Evolutionary conservation across 805 yeast genomes (phyloP).

Genomic region (Candida nonsorbophila): DNA sequence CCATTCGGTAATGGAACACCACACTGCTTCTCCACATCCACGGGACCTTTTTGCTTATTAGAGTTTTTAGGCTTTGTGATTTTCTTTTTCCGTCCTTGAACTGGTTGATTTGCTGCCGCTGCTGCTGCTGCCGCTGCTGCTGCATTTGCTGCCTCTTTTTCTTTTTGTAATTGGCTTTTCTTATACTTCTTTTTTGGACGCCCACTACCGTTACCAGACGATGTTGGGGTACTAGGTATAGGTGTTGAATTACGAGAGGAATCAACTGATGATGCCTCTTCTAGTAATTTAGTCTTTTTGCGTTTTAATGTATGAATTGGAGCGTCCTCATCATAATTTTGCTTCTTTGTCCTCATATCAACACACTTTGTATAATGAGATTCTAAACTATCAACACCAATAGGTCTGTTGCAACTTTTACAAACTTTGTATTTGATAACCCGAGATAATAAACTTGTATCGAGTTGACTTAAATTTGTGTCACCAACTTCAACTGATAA

Average conservation of each 20-base stretch:
- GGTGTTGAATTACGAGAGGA: conserved; percentile 36
- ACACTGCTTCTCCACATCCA: conserved; percentile 90
- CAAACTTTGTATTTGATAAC: conserved; percentile 35
- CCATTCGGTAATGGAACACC: conserved; percentile 93
- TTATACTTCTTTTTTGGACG: conserved; percentile 40
- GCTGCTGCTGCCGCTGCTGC: conserved; percentile 42
- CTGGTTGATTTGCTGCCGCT: conserved; percentile 12
- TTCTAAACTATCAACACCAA: conserved; percentile 28
- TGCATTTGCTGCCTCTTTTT: conserved; percentile 42
- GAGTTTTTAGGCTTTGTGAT: conserved; percentile 35
- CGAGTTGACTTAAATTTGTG: conserved; percentile 8
- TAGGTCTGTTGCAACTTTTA: conserved; percentile 33
- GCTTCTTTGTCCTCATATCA: conserved; percentile 32
- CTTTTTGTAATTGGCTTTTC: conserved; percentile 39
- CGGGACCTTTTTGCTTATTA: conserved; percentile 70
- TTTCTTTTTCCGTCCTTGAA: conserved; percentile 10
- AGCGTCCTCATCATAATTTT: conserved; percentile 1
- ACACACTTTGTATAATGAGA: conserved; percentile 30
- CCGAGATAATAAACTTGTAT: conserved; percentile 25
- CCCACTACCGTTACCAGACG: conserved; percentile 11
- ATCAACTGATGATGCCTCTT: conserved; percentile 35
- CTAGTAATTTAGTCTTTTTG: conserved; percentile 25
- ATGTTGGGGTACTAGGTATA: conserved; percentile 21
- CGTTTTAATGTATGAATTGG: conserved; percentile 15
- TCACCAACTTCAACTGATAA: conserved; percentile 21